These are phyloP conservation scores for Populus davidiana DNA, from an alignment of 345 rosid genomes.

Conservation along the genomic window DNA sequence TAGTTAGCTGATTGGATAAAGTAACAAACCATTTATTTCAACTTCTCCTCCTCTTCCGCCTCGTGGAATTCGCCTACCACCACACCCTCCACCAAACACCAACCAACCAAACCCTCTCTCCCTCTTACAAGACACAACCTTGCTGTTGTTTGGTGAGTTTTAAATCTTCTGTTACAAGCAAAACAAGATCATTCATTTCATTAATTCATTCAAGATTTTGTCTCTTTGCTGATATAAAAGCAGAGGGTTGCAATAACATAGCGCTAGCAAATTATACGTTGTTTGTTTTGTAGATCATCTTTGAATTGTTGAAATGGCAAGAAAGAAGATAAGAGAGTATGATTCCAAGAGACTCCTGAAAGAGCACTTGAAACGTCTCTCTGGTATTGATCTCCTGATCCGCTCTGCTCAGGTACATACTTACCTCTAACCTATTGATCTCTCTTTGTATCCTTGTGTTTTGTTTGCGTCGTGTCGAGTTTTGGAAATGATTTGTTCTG, in stretches of 20 bases:
- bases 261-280: background rate
- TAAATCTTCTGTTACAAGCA: background rate
- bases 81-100: background rate
- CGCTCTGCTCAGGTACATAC: slow-evolving; percentile 65
- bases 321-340: slow-evolving; percentile 89
- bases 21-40: background rate
- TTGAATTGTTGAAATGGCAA: slow-evolving; percentile 44
- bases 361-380: slow-evolving; percentile 69
- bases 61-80: slow-evolving; percentile 1
- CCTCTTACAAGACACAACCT: background rate
- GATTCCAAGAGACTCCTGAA: slow-evolving; percentile 79
- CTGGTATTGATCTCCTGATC: slow-evolving; percentile 56
- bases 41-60: background rate
- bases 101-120: background rate
- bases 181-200: background rate
- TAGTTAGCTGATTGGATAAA: background rate
- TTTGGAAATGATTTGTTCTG: background rate
- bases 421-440: background rate
- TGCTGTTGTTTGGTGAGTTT: background rate
- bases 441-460: too few species aligned
- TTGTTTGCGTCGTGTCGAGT: background rate
- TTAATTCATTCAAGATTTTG: background rate
- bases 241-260: background rate
- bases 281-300: background rate
- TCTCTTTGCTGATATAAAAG: background rate